Conservation (phyloP, 2,329 filamentous ascomycete genomes). For the Claviceps humidiphila region DNA sequence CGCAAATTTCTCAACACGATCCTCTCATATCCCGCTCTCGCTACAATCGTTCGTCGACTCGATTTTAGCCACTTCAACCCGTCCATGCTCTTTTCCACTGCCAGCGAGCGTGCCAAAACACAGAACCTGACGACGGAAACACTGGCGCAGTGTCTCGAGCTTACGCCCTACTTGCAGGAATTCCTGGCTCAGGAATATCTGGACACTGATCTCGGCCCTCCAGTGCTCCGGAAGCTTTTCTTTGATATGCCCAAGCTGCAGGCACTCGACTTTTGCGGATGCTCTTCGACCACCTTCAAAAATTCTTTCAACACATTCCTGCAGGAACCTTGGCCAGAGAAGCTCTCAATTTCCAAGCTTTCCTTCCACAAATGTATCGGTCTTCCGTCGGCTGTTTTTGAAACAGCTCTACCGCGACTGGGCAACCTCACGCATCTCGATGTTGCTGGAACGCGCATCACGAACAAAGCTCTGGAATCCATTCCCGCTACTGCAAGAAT, state of each 20-base stretch:
- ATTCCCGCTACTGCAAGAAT: constrained; percentile 60
- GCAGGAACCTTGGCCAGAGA: constrained; percentile 35
- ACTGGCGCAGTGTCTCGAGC: constrained; percentile 54
- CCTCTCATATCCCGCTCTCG: constrained; percentile 50
- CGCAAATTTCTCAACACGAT: constrained; percentile 66
- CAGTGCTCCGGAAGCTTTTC: constrained; percentile 58
- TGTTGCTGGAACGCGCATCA: constrained; percentile 65
- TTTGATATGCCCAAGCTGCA: constrained; percentile 49
- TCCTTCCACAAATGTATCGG: constrained; percentile 70
- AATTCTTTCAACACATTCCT: constrained; percentile 47
- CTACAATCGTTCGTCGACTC: constrained; percentile 62
- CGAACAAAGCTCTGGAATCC: constrained; percentile 53
- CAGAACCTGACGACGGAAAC: constrained; percentile 65
- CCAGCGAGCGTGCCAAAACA: constrained; percentile 60
- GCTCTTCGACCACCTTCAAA: constrained; percentile 55
- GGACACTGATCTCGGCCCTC: constrained; percentile 58
- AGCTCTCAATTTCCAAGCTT: constrained; percentile 50
- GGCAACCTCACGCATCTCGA: constrained; percentile 61
- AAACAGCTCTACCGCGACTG: constrained; percentile 58
- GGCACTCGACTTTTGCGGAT: constrained; percentile 66
- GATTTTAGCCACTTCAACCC: constrained; percentile 84
- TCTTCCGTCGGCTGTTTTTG: constrained; percentile 53
- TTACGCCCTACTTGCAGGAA: constrained; percentile 63
- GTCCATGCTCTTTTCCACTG: constrained; percentile 60
- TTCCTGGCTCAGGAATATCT: constrained; percentile 72